These are phyloP conservation scores for Fusarium stilboides DNA, from an alignment of 2,329 filamentous ascomycete species.

Conservation along the genomic window DNA sequence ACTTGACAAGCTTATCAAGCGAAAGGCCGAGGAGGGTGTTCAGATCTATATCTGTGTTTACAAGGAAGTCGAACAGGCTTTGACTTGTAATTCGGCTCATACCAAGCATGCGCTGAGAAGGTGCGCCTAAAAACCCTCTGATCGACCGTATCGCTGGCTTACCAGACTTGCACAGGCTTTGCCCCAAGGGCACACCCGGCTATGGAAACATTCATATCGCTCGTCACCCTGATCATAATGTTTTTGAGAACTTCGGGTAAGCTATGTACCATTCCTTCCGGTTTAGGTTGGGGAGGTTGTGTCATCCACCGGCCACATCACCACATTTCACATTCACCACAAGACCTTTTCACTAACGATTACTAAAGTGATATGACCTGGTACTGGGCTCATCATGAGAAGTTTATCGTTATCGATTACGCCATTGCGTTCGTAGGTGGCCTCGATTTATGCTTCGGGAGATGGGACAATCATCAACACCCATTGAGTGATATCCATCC, in stretches of 20 bases:
- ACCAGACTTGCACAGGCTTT: conserved; percentile 63
- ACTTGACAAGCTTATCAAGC: conserved; percentile 88
- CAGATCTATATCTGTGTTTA: conserved; percentile 96
- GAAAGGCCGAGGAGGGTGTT: conserved; percentile 90
- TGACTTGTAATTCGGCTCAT: conserved; percentile 94
- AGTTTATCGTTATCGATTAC: conserved; percentile 96
- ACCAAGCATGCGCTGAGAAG: conserved; percentile 76
- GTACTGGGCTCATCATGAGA: conserved; percentile 98
- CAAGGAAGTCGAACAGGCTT: conserved; percentile 84
- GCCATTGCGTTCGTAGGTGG: conserved; percentile 93
- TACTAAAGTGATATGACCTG: conserved; percentile 75
- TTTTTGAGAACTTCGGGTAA: conserved; percentile 87
- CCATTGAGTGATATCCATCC: conserved; percentile 90
- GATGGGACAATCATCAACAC: conserved; percentile 93
- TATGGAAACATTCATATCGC: conserved; percentile 90
- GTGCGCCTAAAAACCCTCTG: background rate
- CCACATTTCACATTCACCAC: background rate
- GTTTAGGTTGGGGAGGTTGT: background rate
- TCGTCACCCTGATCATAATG: conserved; percentile 95
- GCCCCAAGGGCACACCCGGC: conserved; percentile 84
- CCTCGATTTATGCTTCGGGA: conserved; percentile 93
- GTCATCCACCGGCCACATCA: background rate
- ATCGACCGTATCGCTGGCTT: background rate
- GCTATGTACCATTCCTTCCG: background rate
- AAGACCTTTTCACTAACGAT: background rate